Conservation (phyloP, 1,284 basidiomycete genomes). For the Cystobasidium sp. region DNA sequence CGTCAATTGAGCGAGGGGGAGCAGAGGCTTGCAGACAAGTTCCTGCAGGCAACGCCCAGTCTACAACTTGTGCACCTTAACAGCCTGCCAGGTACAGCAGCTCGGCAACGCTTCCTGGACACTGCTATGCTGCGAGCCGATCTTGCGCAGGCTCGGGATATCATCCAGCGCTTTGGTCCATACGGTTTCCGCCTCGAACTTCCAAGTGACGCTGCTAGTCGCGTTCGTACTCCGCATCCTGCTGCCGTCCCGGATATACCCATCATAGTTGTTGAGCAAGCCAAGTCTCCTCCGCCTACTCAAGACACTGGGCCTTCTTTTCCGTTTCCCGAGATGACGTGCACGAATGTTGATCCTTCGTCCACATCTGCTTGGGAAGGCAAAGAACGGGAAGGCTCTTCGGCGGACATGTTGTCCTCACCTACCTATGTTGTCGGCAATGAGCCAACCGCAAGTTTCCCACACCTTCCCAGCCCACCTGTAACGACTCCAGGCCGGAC, state of each 20-base stretch:
- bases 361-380: background rate
- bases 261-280: conserved; percentile 27
- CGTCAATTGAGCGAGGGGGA: background rate
- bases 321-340: background rate
- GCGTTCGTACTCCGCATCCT: background rate
- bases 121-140: conserved; percentile 1
- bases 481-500: conserved; percentile 8
- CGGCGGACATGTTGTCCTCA: background rate
- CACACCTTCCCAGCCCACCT: conserved; percentile 7
- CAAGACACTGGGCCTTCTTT: conserved; percentile 16
- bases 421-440: conserved; percentile 11
- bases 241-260: conserved; percentile 1
- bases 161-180: conserved; percentile 1
- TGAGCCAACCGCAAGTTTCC: background rate
- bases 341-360: background rate
- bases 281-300: conserved; percentile 15
- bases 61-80: conserved; percentile 12
- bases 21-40: background rate
- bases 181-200: conserved; percentile 16
- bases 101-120: conserved; percentile 11
- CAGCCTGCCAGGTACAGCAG: background rate
- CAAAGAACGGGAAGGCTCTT: conserved; percentile 15
- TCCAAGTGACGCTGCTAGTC: background rate
- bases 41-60: conserved; percentile 6
- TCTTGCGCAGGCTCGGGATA: background rate